Conservation (phyloP, 495 filamentous ascomycete genomes). For the Glutinoglossum americanum region DNA sequence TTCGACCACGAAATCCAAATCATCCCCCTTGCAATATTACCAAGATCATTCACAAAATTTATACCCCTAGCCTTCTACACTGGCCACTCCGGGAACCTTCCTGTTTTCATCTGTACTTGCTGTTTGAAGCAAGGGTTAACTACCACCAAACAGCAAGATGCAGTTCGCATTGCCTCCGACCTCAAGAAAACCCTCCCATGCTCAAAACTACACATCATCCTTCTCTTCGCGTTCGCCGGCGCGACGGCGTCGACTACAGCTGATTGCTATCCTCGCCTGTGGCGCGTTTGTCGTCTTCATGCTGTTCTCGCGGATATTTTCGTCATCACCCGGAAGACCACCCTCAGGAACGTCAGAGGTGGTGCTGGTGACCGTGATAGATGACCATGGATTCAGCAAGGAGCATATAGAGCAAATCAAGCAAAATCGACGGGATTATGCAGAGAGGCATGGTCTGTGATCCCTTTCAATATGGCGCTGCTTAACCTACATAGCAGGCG, state of each 20-base stretch:
- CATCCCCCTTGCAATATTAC: no score
- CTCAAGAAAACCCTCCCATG: constrained; percentile 43
- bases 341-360: constrained; percentile 54
- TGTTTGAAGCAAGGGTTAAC: background rate
- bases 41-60: no score
- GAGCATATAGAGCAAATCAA: constrained; percentile 47
- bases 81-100: background rate
- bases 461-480: background rate
- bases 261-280: constrained; percentile 33
- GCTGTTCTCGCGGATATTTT: constrained; percentile 31
- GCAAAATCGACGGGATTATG: constrained; percentile 72
- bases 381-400: constrained; percentile 36
- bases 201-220: constrained; percentile 36
- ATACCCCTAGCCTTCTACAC: no score
- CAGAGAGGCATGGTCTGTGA: constrained; percentile 53
- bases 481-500: background rate
- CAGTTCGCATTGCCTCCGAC: constrained; percentile 74
- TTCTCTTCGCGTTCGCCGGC: constrained; percentile 26
- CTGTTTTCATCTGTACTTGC: background rate
- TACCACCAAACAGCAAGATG: constrained; percentile 26
- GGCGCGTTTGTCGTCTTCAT: constrained; percentile 38
- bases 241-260: constrained; percentile 44
- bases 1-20: no score
- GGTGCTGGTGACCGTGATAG: constrained; percentile 74
- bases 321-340: constrained; percentile 21